Base-by-base conservation (phyloP, 192 early-diverging fungal species). In the Mycoemilia scoparia region DNA sequence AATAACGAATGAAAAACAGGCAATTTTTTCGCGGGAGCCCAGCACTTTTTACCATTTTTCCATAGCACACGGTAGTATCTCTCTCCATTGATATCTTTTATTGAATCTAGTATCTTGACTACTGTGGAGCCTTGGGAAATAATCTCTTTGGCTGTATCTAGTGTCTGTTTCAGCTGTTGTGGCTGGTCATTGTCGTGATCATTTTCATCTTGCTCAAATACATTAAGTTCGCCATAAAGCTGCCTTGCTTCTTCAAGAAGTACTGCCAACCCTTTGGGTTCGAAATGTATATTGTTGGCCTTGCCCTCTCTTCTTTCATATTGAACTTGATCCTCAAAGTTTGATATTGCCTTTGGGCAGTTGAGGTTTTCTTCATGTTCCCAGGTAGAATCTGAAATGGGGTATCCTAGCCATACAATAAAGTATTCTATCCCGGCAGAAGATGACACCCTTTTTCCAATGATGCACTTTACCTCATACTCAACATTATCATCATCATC, bases 381-480 rank as follows among this genome's bases (percentile, higher is more conserved):
- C 54, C 54, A 57, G 1, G 35, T 32, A 14, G 43, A 39, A 5
- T 57, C 48, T 6, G 21, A 32, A 0, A 45, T 22, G 8, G 34
- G 24, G 21, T 51, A 57, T 0, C 39, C 38, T 13, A 36, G 31
- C 54, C 54, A 57, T 4, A 34, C 39, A 4, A 57, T 22, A 11
- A 53, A 22, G 27, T 60, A 49, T 37, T 60, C 51, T 5, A 32
- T 49, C n/a, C 39, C 35, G 7, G 38, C 25, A 11, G 29, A 14
- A 16, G 49, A 30, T 0, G 41, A 53, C 8, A 45, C 39, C 4
- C 57, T 39, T 14, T 51, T 45, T n/a, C 57, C 57, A 8, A 60
- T 53, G 2, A 60, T 54, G 4, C 51, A 31, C 6, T 60, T 46
- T 1, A 60, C 46, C 30, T 59, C 57, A 25, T 40, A 59, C n/a